A percentile compares a stretch with the other conserved stretches of the same genome.
Conservation (phyloP, 2,329 filamentous ascomycete species). For the Cladosporium sphaerospermum region DNA sequence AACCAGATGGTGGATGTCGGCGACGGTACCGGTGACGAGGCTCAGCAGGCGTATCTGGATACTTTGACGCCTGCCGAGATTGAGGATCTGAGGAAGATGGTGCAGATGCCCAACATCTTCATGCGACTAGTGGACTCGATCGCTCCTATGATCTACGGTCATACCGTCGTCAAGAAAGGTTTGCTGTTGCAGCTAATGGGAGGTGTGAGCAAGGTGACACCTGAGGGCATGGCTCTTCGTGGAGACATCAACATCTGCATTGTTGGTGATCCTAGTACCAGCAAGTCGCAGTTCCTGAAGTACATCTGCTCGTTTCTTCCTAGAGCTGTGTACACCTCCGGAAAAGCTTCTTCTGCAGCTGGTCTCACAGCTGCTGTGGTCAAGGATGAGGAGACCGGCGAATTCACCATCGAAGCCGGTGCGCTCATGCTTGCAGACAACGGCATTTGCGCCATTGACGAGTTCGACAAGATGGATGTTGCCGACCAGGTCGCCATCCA, state of each 20-base stretch:
- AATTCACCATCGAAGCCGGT: conserved; percentile 97
- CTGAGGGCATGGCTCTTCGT: conserved; percentile 90
- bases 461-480: conserved; percentile 99
- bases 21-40: conserved; percentile 68
- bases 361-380: conserved; percentile 96
- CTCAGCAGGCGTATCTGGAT: conserved; percentile 78
- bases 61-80: conserved; percentile 84
- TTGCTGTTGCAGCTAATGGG: conserved; percentile 89
- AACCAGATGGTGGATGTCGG: conserved; percentile 67
- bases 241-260: conserved; percentile 99
- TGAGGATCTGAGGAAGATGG: conserved; percentile 84
- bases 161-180: conserved; percentile 96
- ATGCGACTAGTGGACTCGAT: conserved; percentile 86
- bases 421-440: conserved; percentile 96
- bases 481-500: conserved; percentile 96
- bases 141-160: conserved; percentile 94
- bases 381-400: conserved; percentile 96
- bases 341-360: conserved; percentile 93
- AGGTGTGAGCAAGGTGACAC: conserved; percentile 86
- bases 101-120: conserved; percentile 94
- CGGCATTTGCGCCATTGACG: conserved; percentile 95
- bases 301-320: conserved; percentile 97
- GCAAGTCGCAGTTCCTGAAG: conserved; percentile 96
- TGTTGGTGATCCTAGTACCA: conserved; percentile 93
- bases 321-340: conserved; percentile 92